Base-by-base conservation (phyloP, 2,329 filamentous ascomycete species). In the Eutypa lata region DNA sequence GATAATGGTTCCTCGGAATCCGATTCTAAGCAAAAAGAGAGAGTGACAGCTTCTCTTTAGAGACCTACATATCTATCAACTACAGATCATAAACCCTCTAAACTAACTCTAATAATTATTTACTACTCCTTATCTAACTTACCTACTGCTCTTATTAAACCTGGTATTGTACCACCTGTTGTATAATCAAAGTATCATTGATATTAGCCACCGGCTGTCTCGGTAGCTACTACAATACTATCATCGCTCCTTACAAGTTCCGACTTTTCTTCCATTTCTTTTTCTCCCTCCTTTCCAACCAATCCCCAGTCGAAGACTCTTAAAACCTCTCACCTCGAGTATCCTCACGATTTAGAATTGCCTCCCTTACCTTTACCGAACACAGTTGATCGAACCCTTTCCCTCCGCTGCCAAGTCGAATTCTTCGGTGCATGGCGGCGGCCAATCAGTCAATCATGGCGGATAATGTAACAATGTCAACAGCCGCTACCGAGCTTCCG, bases 401-500 rank as follows among this genome's bases (percentile, higher is more conserved):
- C 47, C 21, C 47, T 38, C 47, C 31, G 45, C 26, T 43, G 44
- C 28, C 11, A 48, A 7, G 28, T 40, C 38, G 28, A 26, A 21
- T 18, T 33, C 51, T 50, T n/a, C 38, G 24, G 26, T 49, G 49
- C 43, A 40, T 47, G 38, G n/a, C 47, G 24, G 38, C 28, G 26
- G 43, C 22, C 21, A 14, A 24, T 26, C 22, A 16, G 26, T 45
- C 54, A 53, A 60, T 58, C 58, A 75, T 75, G 73, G 68, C 69
- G 38, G 66, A 71, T 66, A 86, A 84, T 68, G 68, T 76, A 52
- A 80, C 80, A 18, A 69, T 11, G 8, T 45, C 42, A 42, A 42
- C 18, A 16, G 42, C 82, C 60, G 69, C 75, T 58, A 78, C 78
- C 72, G 83, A 86, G 65, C 82, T 97, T 50, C 92, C 93, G 61